Conservation (phyloP, 139 green algal species). For the Tetraselmis striata region DNA sequence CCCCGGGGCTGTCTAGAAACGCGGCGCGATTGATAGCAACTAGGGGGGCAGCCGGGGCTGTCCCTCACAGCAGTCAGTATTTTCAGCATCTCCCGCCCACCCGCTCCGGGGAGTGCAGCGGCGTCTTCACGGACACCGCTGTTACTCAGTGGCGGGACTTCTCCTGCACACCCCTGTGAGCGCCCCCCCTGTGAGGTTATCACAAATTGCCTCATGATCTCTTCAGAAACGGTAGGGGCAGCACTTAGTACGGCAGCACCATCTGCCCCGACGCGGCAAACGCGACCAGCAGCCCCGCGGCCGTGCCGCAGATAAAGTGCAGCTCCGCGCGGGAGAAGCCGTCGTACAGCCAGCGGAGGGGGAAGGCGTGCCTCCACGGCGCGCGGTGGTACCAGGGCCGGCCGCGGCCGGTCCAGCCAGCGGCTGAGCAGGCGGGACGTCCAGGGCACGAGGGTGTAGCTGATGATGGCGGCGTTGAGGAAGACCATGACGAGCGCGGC, state of each 20-base stretch:
- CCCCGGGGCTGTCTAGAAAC: too few relatives aligned
- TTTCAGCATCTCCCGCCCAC: too few relatives aligned
- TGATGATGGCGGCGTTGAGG: not conserved
- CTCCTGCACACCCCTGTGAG: too few relatives aligned
- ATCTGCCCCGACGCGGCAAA: not conserved
- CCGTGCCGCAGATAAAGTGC: not conserved
- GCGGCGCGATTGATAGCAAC: too few relatives aligned
- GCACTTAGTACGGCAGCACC: not conserved
- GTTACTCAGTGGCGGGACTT: too few relatives aligned
- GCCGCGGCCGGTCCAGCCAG: not conserved
- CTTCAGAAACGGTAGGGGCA: too few relatives aligned
- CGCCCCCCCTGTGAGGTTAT: too few relatives aligned
- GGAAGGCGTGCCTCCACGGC: not conserved
- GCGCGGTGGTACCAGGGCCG: not conserved
- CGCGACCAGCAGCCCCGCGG: not conserved
- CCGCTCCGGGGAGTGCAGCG: too few relatives aligned
- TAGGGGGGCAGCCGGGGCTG: too few relatives aligned
- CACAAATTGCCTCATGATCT: too few relatives aligned
- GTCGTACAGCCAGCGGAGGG: not conserved
- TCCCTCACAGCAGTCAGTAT: too few relatives aligned
- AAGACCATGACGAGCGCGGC: not conserved
- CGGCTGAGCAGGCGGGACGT: not conserved
- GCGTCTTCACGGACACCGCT: too few relatives aligned
- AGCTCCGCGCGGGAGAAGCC: not conserved
- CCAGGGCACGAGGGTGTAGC: not conserved